These are phyloP conservation scores for Calonectria honghensis DNA, from an alignment of 2,329 filamentous ascomycete species.

Conservation along the genomic window DNA sequence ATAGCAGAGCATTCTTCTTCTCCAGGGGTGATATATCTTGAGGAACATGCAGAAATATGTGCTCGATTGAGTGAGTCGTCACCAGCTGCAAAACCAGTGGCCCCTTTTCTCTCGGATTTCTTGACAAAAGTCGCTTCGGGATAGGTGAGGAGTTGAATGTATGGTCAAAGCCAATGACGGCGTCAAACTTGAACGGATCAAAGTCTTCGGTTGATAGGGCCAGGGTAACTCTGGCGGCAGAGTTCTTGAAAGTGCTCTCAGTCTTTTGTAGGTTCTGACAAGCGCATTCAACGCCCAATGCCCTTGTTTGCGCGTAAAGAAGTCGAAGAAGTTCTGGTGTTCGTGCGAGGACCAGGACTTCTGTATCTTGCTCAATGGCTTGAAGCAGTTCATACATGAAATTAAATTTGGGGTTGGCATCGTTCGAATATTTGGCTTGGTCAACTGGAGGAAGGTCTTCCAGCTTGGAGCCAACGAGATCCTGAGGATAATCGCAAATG, in stretches of 20 bases:
- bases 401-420: constrained; percentile 76
- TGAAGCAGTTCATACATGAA: constrained; percentile 75
- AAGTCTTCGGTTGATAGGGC: constrained; percentile 63
- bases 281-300: constrained; percentile 61
- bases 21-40: constrained; percentile 62
- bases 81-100: constrained; percentile 71
- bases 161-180: constrained; percentile 73
- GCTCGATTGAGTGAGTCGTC: constrained; percentile 72
- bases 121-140: constrained; percentile 48
- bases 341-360: constrained; percentile 72
- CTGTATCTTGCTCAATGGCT: constrained; percentile 65
- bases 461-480: constrained; percentile 66
- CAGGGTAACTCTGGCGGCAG: constrained; percentile 64
- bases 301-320: constrained; percentile 69
- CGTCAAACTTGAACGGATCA: constrained; percentile 66
- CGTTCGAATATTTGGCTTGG: constrained; percentile 71
- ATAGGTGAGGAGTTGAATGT: constrained; percentile 64
- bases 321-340: constrained; percentile 70
- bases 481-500: constrained; percentile 75
- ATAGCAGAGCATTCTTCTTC: constrained; percentile 67
- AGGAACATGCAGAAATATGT: constrained; percentile 69
- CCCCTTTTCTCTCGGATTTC: constrained; percentile 50
- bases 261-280: constrained; percentile 57
- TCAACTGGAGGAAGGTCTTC: constrained; percentile 62
- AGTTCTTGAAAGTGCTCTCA: constrained; percentile 57